Percentiles rank a stretch among this genome's conserved stretches.
Conservation (phyloP, 1,284 basidiomycete genomes). For the Cerioporus squamosus region DNA sequence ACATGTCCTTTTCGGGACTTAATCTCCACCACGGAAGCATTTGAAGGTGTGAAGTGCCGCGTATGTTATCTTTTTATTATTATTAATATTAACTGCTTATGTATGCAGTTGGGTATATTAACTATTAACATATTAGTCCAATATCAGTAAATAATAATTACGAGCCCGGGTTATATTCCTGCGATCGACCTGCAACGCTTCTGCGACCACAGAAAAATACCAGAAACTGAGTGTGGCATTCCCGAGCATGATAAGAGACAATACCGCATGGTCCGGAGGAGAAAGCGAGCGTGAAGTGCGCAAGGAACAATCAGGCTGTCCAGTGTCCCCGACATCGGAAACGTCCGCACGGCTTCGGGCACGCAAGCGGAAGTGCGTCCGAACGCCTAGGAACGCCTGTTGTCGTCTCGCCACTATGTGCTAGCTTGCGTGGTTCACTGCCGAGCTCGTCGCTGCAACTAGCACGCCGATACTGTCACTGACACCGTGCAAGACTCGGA, state of each 20-base stretch:
- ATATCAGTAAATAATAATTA: too few species aligned
- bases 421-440: constrained; percentile 1
- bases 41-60: too few species aligned
- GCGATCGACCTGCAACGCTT: too few species aligned
- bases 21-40: too few species aligned
- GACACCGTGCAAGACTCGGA: not conserved
- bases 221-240: too few species aligned
- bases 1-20: constrained; percentile 6
- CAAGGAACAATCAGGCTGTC: not conserved
- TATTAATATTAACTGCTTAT: too few species aligned
- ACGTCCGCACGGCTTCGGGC: constrained; percentile 8
- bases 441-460: not conserved
- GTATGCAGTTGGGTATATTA: too few species aligned
- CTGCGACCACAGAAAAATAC: too few species aligned
- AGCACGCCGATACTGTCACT: not conserved
- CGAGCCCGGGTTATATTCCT: too few species aligned
- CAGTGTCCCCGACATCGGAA: too few species aligned
- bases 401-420: constrained; percentile 21
- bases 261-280: not conserved
- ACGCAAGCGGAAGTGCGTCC: constrained; percentile 13
- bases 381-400: constrained; percentile 14
- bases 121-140: too few species aligned
- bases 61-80: too few species aligned
- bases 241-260: not conserved
- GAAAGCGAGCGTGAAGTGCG: not conserved